Percentiles rank a stretch among this genome's conserved stretches.
These are phyloP conservation scores for Hericium erinaceus DNA, from an alignment of 768 basidiomycete genomes.

Conservation along the genomic window DNA sequence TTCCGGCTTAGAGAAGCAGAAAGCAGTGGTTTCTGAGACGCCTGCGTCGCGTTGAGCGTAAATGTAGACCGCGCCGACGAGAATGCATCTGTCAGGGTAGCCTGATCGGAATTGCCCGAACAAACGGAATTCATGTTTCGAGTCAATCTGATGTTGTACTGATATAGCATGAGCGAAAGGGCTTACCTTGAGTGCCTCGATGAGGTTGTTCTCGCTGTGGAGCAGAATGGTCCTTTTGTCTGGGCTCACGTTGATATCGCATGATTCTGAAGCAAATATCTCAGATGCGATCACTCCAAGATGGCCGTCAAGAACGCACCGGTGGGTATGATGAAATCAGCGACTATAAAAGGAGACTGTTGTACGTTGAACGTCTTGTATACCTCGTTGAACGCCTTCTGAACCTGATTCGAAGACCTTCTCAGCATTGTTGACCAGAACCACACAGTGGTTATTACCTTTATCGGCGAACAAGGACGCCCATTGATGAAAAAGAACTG, in stretches of 20 bases:
- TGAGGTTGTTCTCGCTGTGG: conserved; percentile 75
- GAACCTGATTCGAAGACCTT: conserved; percentile 42
- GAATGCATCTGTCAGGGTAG: conserved; percentile 6
- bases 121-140: no score
- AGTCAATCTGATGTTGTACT: no score
- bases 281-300: not conserved
- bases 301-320: conserved; percentile 33
- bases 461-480: conserved; percentile 71
- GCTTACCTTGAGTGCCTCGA: conserved; percentile 67
- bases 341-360: conserved; percentile 76
- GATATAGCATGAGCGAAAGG: no score
- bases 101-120: no score
- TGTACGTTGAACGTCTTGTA: conserved; percentile 73
- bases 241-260: conserved; percentile 92
- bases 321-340: conserved; percentile 75
- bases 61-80: conserved; percentile 11
- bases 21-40: not conserved
- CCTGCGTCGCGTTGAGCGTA: conserved; percentile 11
- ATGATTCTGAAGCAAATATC: conserved; percentile 40
- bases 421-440: not conserved
- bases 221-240: conserved; percentile 95
- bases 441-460: conserved; percentile 36
- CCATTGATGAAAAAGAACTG: conserved; percentile 94
- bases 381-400: conserved; percentile 87
- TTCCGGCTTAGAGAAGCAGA: not conserved